These are phyloP conservation scores for Colletotrichum sp. DNA, from an alignment of 2,329 filamentous ascomycete species.

Conservation along the genomic window DNA sequence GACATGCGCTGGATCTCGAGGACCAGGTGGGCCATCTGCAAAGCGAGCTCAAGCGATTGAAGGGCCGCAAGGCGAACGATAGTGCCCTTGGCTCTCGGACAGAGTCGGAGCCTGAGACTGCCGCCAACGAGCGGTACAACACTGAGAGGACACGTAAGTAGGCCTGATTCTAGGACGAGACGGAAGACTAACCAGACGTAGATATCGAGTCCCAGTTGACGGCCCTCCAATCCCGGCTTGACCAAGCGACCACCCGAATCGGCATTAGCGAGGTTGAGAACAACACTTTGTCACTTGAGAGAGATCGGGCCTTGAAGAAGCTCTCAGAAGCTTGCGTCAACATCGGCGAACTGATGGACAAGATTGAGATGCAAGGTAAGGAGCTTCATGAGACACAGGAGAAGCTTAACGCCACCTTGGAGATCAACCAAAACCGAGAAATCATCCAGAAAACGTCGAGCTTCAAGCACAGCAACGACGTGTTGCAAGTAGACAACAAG, in stretches of 20 bases:
- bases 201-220: conserved; percentile 65
- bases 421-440: conserved; percentile 2
- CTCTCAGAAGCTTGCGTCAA: conserved; percentile 65
- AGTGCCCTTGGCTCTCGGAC: conserved; percentile 37
- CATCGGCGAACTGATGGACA: conserved; percentile 54
- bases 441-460: conserved; percentile 43
- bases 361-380: conserved; percentile 44
- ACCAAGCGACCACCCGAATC: conserved; percentile 66
- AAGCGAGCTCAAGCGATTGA: conserved; percentile 49
- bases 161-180: not conserved
- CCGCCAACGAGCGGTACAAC: conserved; percentile 47
- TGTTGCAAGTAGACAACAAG: conserved; percentile 44
- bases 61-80: conserved; percentile 43
- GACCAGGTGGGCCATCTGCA: conserved; percentile 56
- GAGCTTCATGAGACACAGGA: conserved; percentile 47
- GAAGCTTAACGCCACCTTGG: conserved; percentile 43
- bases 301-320: conserved; percentile 68
- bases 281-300: conserved; percentile 66
- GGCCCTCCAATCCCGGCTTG: conserved; percentile 64
- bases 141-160: conserved; percentile 63
- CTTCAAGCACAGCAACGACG: conserved; percentile 40
- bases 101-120: conserved; percentile 47
- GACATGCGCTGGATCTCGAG: conserved; percentile 58
- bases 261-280: conserved; percentile 68
- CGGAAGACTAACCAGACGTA: conserved; percentile 27